phyloP scores from a whole-genome alignment of 2,329 filamentous ascomycete genomes.

The Beauveria sp. region DNA sequence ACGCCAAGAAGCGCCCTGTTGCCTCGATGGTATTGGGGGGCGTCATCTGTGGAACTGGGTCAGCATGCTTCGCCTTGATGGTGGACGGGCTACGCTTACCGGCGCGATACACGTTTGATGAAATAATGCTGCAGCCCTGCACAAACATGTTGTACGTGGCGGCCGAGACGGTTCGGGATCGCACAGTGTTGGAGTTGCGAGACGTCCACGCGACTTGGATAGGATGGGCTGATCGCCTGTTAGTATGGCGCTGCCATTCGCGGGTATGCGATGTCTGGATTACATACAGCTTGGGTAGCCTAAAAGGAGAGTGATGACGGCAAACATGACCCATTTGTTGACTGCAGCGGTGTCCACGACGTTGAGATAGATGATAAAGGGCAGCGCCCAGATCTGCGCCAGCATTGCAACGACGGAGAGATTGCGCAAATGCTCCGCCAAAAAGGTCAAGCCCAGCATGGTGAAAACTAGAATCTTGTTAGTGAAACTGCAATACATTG shows the following conservation, averaged over 20 bases:
- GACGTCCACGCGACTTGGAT: slow-evolving; percentile 50
- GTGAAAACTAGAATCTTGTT: slow-evolving; percentile 22
- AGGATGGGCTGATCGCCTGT: slow-evolving; percentile 31
- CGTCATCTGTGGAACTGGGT: slow-evolving; percentile 17
- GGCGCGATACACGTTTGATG: slow-evolving; percentile 20
- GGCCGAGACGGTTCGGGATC: slow-evolving; percentile 49
- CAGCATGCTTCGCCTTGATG: background rate
- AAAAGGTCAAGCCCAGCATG: slow-evolving; percentile 37
- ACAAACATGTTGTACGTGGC: slow-evolving; percentile 47
- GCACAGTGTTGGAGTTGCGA: slow-evolving; percentile 50
- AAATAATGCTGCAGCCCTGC: slow-evolving; percentile 26
- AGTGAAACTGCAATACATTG: background rate
- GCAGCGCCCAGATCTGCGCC: slow-evolving; percentile 46
- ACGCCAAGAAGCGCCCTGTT: slow-evolving; percentile 44
- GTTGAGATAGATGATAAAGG: slow-evolving; percentile 41
- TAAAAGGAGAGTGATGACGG: slow-evolving; percentile 26
- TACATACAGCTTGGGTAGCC: slow-evolving; percentile 25
- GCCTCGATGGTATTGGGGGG: slow-evolving; percentile 29
- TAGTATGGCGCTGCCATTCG: background rate
- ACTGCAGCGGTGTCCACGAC: slow-evolving; percentile 19
- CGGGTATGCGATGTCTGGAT: background rate
- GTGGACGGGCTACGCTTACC: slow-evolving; percentile 20
- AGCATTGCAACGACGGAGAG: slow-evolving; percentile 35
- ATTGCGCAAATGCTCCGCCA: slow-evolving; percentile 36
- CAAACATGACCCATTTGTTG: slow-evolving; percentile 27